Percentiles rank a stretch among this genome's conserved stretches.
Evolutionary conservation across 2,329 filamentous ascomycete genomes (phyloP).

Genomic region (Huntiella decipiens): DNA sequence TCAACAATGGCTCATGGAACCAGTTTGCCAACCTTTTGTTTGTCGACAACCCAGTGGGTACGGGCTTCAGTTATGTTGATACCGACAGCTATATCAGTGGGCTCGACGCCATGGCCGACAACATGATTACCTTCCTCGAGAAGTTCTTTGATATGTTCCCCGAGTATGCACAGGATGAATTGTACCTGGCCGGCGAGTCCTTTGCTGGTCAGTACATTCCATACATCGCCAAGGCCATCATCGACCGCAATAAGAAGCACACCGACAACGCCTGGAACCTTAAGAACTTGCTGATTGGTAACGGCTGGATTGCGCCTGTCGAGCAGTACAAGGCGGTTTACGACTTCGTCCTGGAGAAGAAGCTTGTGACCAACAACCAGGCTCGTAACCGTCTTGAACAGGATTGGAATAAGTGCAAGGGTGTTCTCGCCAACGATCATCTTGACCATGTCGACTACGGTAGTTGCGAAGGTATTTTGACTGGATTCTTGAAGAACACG

Average conservation of each 20-base stretch:
- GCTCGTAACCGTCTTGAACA: constrained; percentile 39
- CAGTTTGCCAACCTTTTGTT: constrained; percentile 96
- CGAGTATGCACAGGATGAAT: constrained; percentile 79
- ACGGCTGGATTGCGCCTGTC: constrained; percentile 83
- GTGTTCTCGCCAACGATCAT: constrained; percentile 30
- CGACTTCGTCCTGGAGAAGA: constrained; percentile 53
- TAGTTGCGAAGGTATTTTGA: constrained; percentile 60
- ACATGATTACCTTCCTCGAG: constrained; percentile 76
- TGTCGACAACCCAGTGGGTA: constrained; percentile 91
- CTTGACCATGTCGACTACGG: constrained; percentile 42
- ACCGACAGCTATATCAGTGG: constrained; percentile 74
- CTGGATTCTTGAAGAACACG: constrained; percentile 50
- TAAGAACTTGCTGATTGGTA: constrained; percentile 77
- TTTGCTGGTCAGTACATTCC: constrained; percentile 95
- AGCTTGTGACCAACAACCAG: constrained; percentile 33
- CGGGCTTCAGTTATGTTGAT: constrained; percentile 88
- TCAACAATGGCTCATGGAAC: constrained; percentile 94
- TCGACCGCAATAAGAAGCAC: constrained; percentile 62
- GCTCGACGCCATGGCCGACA: constrained; percentile 69
- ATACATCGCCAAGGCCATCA: constrained; percentile 81
- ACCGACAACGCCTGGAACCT: constrained; percentile 47
- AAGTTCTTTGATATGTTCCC: constrained; percentile 85
- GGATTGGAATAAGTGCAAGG: constrained; percentile 49
- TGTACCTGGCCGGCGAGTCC: constrained; percentile 85
- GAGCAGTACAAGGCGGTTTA: constrained; percentile 86